phyloP scores from a whole-genome alignment of 78 protist genomes.

The Chrysochromulina parva region DNA sequence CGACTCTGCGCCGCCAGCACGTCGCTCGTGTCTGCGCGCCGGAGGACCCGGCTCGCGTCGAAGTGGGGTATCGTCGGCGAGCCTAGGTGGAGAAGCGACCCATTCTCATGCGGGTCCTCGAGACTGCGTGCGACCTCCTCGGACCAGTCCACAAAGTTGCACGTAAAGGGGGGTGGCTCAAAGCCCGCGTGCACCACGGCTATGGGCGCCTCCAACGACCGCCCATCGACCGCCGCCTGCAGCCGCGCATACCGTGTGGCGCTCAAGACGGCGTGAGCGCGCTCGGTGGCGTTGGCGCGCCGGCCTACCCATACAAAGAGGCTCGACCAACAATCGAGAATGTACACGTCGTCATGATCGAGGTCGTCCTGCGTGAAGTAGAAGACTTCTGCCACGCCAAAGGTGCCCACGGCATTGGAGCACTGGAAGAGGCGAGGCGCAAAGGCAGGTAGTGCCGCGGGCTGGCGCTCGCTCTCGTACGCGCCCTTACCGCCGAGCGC shows the following conservation, averaged over 20 bases:
- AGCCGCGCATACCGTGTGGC: slow-evolving; percentile 20
- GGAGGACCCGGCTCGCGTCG: too few species aligned
- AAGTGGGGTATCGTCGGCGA: too few species aligned
- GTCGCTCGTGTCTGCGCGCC: too few species aligned
- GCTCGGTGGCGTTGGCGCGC: slow-evolving; percentile 45
- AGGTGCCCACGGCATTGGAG: slow-evolving; percentile 51
- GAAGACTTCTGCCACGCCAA: slow-evolving; percentile 33
- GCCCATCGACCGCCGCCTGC: neutral
- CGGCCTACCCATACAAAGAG: slow-evolving; percentile 74
- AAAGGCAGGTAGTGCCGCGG: neutral
- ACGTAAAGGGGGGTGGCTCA: slow-evolving; percentile 65
- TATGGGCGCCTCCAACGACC: neutral
- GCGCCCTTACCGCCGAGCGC: slow-evolving; percentile 58
- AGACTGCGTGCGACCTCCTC: too few species aligned
- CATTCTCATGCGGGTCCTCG: too few species aligned
- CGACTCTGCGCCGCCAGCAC: too few species aligned
- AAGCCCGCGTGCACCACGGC: slow-evolving; percentile 7
- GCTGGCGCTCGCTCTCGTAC: neutral
- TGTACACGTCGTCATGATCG: slow-evolving; percentile 61
- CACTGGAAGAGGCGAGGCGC: slow-evolving; percentile 58
- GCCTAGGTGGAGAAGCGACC: too few species aligned
- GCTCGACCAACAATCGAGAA: slow-evolving; percentile 51
- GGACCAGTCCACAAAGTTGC: slow-evolving; percentile 56
- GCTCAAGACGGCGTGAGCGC: neutral
- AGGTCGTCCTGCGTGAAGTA: slow-evolving; percentile 59